Conservation (phyloP, 2,329 filamentous ascomycete species). For the Coniochaeta prunicola region DNA sequence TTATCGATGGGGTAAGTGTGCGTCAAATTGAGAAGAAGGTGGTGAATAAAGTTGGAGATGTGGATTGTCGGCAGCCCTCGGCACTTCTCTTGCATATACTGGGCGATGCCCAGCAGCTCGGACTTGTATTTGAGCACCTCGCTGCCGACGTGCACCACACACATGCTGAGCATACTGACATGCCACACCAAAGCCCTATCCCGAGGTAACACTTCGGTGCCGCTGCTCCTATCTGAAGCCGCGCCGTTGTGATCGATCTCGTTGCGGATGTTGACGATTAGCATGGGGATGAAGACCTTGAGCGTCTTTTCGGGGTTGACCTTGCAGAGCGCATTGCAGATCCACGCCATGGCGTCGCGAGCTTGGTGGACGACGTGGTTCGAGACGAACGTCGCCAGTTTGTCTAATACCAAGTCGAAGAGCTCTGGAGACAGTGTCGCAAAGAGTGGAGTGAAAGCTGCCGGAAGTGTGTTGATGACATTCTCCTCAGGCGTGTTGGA, state of each 20-base stretch:
- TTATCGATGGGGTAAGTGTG: slow-evolving; percentile 91
- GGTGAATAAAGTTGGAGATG: slow-evolving; percentile 96
- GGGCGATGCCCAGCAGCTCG: slow-evolving; percentile 82
- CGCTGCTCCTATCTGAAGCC: slow-evolving; percentile 88
- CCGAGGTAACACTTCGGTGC: slow-evolving; percentile 84
- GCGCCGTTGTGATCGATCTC: slow-evolving; percentile 97
- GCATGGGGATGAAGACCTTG: slow-evolving; percentile 81
- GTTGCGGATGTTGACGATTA: slow-evolving; percentile 85
- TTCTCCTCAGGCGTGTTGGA: slow-evolving; percentile 93
- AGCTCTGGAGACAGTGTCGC: slow-evolving; percentile 87
- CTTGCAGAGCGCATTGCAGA: slow-evolving; percentile 93
- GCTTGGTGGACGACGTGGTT: slow-evolving; percentile 96
- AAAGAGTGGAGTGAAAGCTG: slow-evolving; percentile 83
- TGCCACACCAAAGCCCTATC: slow-evolving; percentile 95
- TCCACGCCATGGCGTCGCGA: slow-evolving; percentile 96
- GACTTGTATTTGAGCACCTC: slow-evolving; percentile 84
- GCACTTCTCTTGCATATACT: slow-evolving; percentile 96
- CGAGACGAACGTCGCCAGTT: slow-evolving; percentile 84
- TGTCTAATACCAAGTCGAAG: slow-evolving; percentile 86
- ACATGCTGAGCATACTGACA: slow-evolving; percentile 95
- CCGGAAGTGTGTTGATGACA: slow-evolving; percentile 90
- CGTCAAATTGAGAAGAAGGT: slow-evolving; percentile 88
- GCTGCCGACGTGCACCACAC: slow-evolving; percentile 88
- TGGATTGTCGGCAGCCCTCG: slow-evolving; percentile 90
- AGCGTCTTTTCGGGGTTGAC: slow-evolving; percentile 90